phyloP scores from a whole-genome alignment of 2,329 filamentous ascomycete species.

The Pseudogymnoascus sp. region DNA sequence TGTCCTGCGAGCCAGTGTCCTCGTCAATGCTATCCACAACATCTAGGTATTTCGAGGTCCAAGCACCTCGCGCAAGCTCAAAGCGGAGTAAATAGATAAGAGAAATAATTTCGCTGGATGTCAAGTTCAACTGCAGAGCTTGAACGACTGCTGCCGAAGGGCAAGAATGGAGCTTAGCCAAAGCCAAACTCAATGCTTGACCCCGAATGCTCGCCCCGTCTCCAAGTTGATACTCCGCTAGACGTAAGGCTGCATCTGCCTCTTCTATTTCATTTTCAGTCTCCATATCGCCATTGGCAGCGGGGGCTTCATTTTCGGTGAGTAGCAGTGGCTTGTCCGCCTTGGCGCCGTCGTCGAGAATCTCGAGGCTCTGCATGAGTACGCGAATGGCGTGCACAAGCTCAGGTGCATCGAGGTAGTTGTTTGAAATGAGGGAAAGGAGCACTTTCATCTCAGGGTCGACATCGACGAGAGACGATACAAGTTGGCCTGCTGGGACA shows the following conservation, averaged over 20 bases:
- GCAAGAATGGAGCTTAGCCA: conserved; percentile 61
- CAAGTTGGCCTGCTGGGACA: conserved; percentile 52
- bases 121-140: conserved; percentile 54
- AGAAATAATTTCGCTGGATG: conserved; percentile 59
- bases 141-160: conserved; percentile 52
- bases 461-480: conserved; percentile 53
- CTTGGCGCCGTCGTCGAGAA: conserved; percentile 28
- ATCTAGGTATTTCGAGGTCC: conserved; percentile 66
- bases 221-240: conserved; percentile 59
- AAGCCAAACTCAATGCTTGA: conserved; percentile 56
- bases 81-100: conserved; percentile 65
- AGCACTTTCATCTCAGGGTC: conserved; percentile 62
- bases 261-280: conserved; percentile 49
- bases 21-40: conserved; percentile 40
- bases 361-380: conserved; percentile 61
- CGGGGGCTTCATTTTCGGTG: conserved; percentile 11
- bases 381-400: conserved; percentile 57
- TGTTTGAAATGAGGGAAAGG: conserved; percentile 55
- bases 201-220: conserved; percentile 56
- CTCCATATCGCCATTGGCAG: conserved; percentile 25
- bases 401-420: conserved; percentile 57
- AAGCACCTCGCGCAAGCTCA: conserved; percentile 66
- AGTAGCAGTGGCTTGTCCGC: conserved; percentile 20
- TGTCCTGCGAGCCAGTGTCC: conserved; percentile 49
- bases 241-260: conserved; percentile 56